Percentiles rank a stretch among this genome's conserved stretches.
phyloP scores from a whole-genome alignment of 345 rosid species.

The Pistacia integerrima region DNA sequence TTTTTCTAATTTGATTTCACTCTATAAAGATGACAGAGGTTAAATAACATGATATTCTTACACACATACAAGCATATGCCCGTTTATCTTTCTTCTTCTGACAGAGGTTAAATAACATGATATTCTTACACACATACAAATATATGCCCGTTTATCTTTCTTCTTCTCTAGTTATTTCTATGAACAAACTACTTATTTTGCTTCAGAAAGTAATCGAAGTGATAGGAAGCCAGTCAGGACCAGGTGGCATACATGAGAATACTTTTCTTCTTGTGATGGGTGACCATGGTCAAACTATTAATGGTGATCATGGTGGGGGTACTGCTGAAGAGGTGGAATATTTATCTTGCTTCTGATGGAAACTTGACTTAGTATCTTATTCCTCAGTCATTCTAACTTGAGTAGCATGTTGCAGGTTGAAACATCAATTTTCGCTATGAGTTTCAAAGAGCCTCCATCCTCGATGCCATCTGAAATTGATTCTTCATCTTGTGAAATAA shows the following conservation, averaged over 20 bases:
- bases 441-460: constrained; percentile 61
- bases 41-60: constrained; percentile 15
- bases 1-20: neutral
- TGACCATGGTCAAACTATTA: constrained; percentile 94
- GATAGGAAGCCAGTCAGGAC: constrained; percentile 66
- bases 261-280: constrained; percentile 93
- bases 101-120: neutral
- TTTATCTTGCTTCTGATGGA: constrained; percentile 12
- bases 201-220: constrained; percentile 62
- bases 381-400: constrained; percentile 28
- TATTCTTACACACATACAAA: constrained; percentile 7
- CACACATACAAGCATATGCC: neutral
- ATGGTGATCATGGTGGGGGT: constrained; percentile 99
- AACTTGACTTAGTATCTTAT: constrained; percentile 15
- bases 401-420: constrained; percentile 63
- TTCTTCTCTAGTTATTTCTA: constrained; percentile 10
- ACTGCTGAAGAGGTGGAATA: constrained; percentile 79
- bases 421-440: constrained; percentile 88
- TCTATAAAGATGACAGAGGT: neutral
- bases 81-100: constrained; percentile 3
- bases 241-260: constrained; percentile 80
- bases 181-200: constrained; percentile 9
- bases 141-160: neutral
- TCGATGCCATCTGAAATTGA: constrained; percentile 68
- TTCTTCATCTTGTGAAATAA: constrained; percentile 55